These are phyloP conservation scores for Hyphopichia burtonii DNA, from an alignment of 1,139 yeast species.

Conservation along the genomic window DNA sequence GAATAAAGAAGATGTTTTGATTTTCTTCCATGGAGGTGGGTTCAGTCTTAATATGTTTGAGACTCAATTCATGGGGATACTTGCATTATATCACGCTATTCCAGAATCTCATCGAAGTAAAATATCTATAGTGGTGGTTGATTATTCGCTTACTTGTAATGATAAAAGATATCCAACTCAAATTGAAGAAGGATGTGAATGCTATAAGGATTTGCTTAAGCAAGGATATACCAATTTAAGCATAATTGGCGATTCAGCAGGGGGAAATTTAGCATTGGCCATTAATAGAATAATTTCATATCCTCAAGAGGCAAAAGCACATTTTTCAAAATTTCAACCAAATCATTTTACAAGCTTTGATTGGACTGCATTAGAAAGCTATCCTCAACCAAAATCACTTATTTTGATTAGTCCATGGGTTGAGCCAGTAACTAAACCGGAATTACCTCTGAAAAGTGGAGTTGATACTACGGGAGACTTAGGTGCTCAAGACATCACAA, in stretches of 20 bases:
- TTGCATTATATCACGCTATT: constrained; percentile 24
- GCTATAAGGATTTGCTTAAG: constrained; percentile 25
- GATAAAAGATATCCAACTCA: constrained; percentile 37
- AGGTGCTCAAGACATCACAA: constrained; percentile 24
- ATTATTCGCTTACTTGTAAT: constrained; percentile 37
- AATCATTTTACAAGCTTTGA: constrained; percentile 12
- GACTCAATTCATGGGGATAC: constrained; percentile 24
- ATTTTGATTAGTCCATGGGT: constrained; percentile 47
- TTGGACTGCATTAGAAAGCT: constrained; percentile 6
- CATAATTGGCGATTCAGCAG: constrained; percentile 49
- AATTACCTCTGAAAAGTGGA: constrained; percentile 19
- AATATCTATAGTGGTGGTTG: constrained; percentile 32
- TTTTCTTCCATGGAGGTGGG: constrained; percentile 46
- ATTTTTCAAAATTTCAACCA: constrained; percentile 14
- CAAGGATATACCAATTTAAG: constrained; percentile 32
- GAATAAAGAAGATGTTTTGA: constrained; percentile 11
- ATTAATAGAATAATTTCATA: constrained; percentile 33
- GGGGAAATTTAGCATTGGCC: constrained; percentile 39
- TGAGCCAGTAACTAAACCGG: constrained; percentile 23
- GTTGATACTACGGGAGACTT: constrained; percentile 30
- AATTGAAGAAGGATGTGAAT: constrained; percentile 30
- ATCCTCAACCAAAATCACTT: constrained; percentile 30
- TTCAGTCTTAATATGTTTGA: constrained; percentile 30
- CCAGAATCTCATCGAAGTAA: constrained; percentile 16
- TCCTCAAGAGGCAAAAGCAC: constrained; percentile 26